Conservation (phyloP, 257 asterid species). For the Buddleja alternifolia region DNA sequence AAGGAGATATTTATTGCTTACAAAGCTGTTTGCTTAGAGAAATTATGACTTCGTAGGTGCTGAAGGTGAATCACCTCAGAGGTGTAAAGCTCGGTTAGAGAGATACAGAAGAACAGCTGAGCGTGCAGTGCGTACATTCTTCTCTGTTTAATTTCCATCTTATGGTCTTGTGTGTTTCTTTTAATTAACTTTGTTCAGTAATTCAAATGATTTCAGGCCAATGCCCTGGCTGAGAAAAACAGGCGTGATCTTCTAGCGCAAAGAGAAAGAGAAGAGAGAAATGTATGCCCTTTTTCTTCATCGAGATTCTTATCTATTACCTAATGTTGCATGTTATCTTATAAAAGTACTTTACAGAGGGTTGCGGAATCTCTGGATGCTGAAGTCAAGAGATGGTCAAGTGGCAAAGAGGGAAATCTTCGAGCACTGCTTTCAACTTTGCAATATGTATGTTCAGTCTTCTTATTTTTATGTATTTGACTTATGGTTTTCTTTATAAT, state of each 20-base stretch:
- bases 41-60: constrained; percentile 53
- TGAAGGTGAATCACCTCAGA: constrained; percentile 86
- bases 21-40: constrained; percentile 34
- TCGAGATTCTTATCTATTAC: constrained; percentile 30
- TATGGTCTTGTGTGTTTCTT: not conserved
- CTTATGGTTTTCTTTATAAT: constrained; percentile 7
- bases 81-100: constrained; percentile 93
- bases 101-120: constrained; percentile 90
- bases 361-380: constrained; percentile 79
- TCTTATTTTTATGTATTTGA: constrained; percentile 13
- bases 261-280: constrained; percentile 86
- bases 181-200: constrained; percentile 7
- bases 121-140: constrained; percentile 76
- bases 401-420: constrained; percentile 89
- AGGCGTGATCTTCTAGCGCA: constrained; percentile 89
- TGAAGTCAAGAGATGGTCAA: constrained; percentile 95
- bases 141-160: constrained; percentile 18
- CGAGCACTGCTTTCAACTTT: constrained; percentile 94
- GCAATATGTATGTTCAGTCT: constrained; percentile 72
- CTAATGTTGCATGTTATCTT: constrained; percentile 33
- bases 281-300: constrained; percentile 50
- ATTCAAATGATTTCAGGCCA: constrained; percentile 62
- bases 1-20: not conserved
- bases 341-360: constrained; percentile 62
- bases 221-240: constrained; percentile 95